Evolutionary conservation across 768 basidiomycete species (phyloP).

Genomic region (Lactarius tabidus): DNA sequence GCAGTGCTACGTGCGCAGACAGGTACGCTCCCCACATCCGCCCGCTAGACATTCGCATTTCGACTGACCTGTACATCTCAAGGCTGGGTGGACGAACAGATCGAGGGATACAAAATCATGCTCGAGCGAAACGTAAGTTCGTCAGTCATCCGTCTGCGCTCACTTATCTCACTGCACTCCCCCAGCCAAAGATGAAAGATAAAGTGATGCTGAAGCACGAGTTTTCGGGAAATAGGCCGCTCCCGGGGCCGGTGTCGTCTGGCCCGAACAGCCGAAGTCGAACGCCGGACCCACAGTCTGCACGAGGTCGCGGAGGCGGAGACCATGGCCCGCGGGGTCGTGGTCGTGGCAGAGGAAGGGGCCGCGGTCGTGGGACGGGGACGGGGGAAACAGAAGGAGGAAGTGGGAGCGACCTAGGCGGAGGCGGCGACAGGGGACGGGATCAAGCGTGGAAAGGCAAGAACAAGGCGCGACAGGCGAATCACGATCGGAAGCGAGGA

Average conservation of each 20-base stretch:
- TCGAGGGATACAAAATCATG: conserved; percentile 92
- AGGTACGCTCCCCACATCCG: conserved; percentile 43
- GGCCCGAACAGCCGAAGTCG: conserved; percentile 15
- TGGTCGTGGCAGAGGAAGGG: conserved; percentile 20
- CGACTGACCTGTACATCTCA: background rate
- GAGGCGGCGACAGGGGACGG: conserved; percentile 38
- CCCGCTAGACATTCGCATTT: too few relatives aligned
- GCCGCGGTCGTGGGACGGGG: conserved; percentile 30
- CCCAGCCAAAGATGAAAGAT: conserved; percentile 62
- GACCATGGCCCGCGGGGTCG: conserved; percentile 16
- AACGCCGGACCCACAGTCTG: conserved; percentile 11
- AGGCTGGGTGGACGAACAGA: conserved; percentile 78
- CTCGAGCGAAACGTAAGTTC: conserved; percentile 79
- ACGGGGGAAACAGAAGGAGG: conserved; percentile 27
- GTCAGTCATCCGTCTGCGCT: background rate
- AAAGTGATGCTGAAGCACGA: conserved; percentile 72
- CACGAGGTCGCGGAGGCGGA: conserved; percentile 25
- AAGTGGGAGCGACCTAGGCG: conserved; percentile 40
- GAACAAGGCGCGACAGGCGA: conserved; percentile 67
- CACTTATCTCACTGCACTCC: background rate
- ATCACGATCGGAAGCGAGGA: conserved; percentile 75
- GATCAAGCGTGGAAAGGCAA: conserved; percentile 74
- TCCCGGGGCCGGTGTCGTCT: conserved; percentile 4
- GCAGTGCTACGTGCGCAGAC: conserved; percentile 65
- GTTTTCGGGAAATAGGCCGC: conserved; percentile 58